Base-by-base conservation (phyloP, 2,329 filamentous ascomycete species). In the Epichloe typhina region DNA sequence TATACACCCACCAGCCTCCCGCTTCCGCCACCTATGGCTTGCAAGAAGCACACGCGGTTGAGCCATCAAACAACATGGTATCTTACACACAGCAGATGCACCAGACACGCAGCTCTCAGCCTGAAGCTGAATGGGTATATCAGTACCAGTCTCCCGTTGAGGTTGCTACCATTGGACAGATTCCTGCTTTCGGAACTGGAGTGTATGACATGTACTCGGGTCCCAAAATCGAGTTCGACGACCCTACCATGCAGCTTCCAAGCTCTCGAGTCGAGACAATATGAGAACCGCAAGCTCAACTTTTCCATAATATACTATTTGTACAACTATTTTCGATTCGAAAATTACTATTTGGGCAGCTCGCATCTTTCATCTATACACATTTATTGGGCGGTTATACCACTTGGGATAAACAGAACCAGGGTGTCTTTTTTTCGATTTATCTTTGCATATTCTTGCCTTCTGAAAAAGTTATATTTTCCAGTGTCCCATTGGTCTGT, bases 131-230 rank as follows among this genome's bases (percentile, higher is more conserved):
- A 44, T 70, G 73, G 21, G 82, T 78, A 76, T 79, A 77, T 55
- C 69, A 73, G 35, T 82, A 80, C 57, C 76, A 81, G 57, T 59
- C 75, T 11, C 77, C 76, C 0, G 73, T 78, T n/a, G 77, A 77
- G 59, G 74, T 80, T 42, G 64, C 73, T 43, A 75, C 72, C 45
- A 77, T 80, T 49, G 71, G 75, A 17, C 71, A 74, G 54, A 57
- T 78, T 4, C 73, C 74, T 12, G 65, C 71, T 6, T 80, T 73
- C 52, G 70, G 70, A 5, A 66, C 72, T 17, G 68, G 66, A n/a
- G 67, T 76, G 15, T 76, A 75, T 55, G 74, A 77, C 55, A 64
- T 74, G 2, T 82, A 77, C 71, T 64, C 59, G 13, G 63, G 59
- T 3, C 69, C 71, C 41, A 82, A 82, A 66, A 64, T 77, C 23